Conservation (phyloP, 1,284 basidiomycete genomes). For the Erythrobasidium hasegawianum region DNA sequence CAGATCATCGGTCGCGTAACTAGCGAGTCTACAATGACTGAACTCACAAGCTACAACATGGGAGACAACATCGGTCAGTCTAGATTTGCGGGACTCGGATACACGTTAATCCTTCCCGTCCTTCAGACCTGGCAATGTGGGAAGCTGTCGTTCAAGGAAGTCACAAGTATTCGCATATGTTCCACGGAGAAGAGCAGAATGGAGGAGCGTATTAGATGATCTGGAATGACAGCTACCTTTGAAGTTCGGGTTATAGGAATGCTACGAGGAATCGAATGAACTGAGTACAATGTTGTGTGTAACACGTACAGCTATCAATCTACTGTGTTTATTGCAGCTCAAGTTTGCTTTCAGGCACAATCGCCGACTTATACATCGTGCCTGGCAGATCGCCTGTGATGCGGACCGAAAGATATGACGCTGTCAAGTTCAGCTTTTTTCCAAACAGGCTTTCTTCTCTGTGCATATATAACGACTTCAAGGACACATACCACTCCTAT, state of each 20-base stretch:
- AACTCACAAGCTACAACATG: constrained; percentile 33
- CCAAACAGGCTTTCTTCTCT: too few relatives aligned
- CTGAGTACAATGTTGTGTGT: constrained; percentile 3
- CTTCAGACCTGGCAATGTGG: constrained; percentile 32
- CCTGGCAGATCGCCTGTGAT: too few relatives aligned
- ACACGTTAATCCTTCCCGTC: not conserved
- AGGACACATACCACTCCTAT: not conserved
- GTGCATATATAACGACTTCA: too few relatives aligned
- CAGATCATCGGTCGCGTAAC: constrained; percentile 34
- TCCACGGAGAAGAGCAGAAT: constrained; percentile 11
- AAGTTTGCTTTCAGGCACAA: too few relatives aligned
- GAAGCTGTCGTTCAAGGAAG: constrained; percentile 32
- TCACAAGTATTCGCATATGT: constrained; percentile 19
- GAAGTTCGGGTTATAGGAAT: too few relatives aligned
- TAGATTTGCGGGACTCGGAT: too few relatives aligned
- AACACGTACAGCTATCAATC: not conserved
- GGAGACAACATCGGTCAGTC: constrained; percentile 28
- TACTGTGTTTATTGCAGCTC: too few relatives aligned
- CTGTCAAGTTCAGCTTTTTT: too few relatives aligned
- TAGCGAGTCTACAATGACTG: constrained; percentile 25
- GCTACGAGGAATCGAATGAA: too few relatives aligned
- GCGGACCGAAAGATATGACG: too few relatives aligned
- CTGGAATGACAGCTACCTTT: not conserved
- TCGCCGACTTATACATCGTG: too few relatives aligned
- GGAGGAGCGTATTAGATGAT: not conserved